These are phyloP conservation scores for Rhododendron griersonianum DNA, from an alignment of 148 eudicot genomes.

Conservation along the genomic window DNA sequence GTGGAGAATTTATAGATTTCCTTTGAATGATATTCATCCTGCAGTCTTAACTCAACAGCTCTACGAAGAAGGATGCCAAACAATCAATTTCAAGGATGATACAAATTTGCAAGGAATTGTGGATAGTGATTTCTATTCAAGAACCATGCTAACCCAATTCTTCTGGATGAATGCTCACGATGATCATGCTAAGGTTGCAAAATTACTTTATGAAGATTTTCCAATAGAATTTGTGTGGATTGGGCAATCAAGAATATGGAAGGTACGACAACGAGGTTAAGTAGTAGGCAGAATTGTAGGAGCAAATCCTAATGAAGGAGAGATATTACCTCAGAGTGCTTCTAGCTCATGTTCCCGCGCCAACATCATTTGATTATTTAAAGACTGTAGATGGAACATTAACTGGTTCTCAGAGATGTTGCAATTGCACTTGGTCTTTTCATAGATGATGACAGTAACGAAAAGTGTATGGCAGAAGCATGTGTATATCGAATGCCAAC, in stretches of 20 bases:
- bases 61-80: neutral
- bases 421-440: neutral
- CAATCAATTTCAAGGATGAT: neutral
- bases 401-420: neutral
- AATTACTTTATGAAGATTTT: neutral
- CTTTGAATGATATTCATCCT: neutral
- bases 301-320: neutral
- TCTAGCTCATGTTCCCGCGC: neutral
- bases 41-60: neutral
- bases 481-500: neutral
- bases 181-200: neutral
- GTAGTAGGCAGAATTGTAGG: neutral
- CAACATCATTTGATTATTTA: neutral
- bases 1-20: no score
- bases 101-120: neutral
- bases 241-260: neutral
- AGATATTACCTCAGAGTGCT: neutral
- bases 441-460: neutral
- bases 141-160: neutral
- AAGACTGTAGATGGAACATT: neutral
- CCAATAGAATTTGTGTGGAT: neutral
- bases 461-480: neutral
- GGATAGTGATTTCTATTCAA: no score
- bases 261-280: neutral
- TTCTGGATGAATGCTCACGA: neutral